Base-by-base conservation (phyloP, 441 rosid genomes). In the Populus hybrid region DNA sequence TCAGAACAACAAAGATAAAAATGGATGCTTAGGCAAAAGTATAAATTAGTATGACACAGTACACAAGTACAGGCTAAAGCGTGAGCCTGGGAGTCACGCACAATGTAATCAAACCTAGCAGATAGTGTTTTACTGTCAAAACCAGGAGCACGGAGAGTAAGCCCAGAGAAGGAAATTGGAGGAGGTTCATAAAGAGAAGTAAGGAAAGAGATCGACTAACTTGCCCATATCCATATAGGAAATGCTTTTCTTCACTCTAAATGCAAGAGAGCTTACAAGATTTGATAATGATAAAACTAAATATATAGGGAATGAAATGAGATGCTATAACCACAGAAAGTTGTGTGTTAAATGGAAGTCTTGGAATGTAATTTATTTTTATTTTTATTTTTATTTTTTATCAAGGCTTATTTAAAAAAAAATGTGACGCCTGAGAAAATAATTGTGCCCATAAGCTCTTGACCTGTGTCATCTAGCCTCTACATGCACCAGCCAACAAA, bases 51-150 rank as follows among this genome's bases (percentile, higher is more conserved):
- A 33, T 33, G 35, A 59, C 90, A 88, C 70, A 90, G 75, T 71
- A 90, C 92, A 83, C 94, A 90, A 67, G 96, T 3, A 33, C 35
- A 33, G 35, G 35, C 35, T 6, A 33, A 33, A 3, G 35, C 35
- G 35, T 6, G 35, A 33, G 35, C 96, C 14, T 92, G 82, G 29
- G 87, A 86, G 78, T 92, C 96, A 66, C 96, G 91, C 12, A 81
- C 88, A 74, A 90, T 76, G 83, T 90, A 92, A 85, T 92, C 96
- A 82, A 92, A 92, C 82, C 94, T 92, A 83, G 59, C 74, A 69
- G 38, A 33, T 72, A 74, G 73, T 45, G 11, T 50, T 66, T 7
- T 35, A 38, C 64, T 12, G 40, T 81, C 76, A 76, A 75, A 76
- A 71, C 64, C 75, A 63, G 70, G 45, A 20, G 36, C 74, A 38